phyloP scores from a whole-genome alignment of 495 filamentous ascomycete genomes.

The Aspergillus indologenus region DNA sequence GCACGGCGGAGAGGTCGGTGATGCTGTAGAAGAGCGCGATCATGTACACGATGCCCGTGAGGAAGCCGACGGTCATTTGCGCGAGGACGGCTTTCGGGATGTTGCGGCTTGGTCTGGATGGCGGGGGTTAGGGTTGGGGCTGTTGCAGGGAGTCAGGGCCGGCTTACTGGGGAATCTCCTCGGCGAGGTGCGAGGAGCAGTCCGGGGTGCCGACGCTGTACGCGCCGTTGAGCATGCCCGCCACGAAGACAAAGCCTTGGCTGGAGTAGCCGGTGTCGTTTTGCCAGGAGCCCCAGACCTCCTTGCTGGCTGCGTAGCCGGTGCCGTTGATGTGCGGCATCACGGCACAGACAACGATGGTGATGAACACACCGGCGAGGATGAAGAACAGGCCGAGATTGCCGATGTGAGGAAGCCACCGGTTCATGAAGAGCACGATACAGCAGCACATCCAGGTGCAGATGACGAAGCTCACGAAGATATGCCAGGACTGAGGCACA shows the following conservation, averaged over 20 bases:
- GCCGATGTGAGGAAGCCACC: constrained; percentile 60
- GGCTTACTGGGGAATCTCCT: constrained; percentile 71
- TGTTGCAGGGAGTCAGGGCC: neutral
- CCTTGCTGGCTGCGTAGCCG: constrained; percentile 50
- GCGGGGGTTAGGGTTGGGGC: neutral
- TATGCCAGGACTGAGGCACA: constrained; percentile 65
- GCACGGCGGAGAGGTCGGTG: constrained; percentile 37
- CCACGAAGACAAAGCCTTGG: constrained; percentile 71
- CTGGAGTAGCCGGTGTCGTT: constrained; percentile 65
- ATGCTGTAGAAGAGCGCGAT: constrained; percentile 54
- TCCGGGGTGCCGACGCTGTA: constrained; percentile 82
- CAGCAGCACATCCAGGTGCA: constrained; percentile 63
- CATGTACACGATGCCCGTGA: constrained; percentile 48
- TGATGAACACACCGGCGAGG: constrained; percentile 64
- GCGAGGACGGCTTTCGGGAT: constrained; percentile 52
- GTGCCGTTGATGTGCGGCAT: constrained; percentile 57
- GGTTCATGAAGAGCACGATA: constrained; percentile 72
- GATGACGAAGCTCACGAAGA: constrained; percentile 67
- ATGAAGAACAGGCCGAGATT: constrained; percentile 69
- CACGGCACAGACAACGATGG: constrained; percentile 68
- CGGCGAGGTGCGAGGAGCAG: constrained; percentile 71
- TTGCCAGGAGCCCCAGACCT: constrained; percentile 62
- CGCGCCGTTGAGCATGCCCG: constrained; percentile 84
- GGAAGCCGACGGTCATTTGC: constrained; percentile 50
- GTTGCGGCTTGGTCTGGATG: constrained; percentile 39